phyloP scores from a whole-genome alignment of 768 basidiomycete species.

The Hysterangium stoloniferum region DNA sequence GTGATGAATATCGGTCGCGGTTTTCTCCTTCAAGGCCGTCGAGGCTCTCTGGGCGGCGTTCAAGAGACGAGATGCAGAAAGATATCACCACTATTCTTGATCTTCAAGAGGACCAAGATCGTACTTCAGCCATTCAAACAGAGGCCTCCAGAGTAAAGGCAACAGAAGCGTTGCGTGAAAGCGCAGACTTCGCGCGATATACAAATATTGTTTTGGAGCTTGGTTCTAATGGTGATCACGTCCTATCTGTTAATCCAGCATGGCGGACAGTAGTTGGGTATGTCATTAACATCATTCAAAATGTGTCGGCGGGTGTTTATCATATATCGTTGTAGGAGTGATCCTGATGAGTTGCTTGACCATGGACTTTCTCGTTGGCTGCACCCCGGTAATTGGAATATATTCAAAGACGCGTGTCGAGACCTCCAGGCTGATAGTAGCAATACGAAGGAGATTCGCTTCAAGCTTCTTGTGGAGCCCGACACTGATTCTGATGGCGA shows the following conservation, averaged over 20 bases:
- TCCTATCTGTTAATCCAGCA: constrained; percentile 94
- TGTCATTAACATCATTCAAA: constrained; percentile 23
- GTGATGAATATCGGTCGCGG: constrained; percentile 9
- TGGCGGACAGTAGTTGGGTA: constrained; percentile 91
- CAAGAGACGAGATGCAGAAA: constrained; percentile 53
- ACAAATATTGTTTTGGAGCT: constrained; percentile 96
- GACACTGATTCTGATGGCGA: constrained; percentile 39
- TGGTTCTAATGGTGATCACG: constrained; percentile 86
- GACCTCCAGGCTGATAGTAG: constrained; percentile 86
- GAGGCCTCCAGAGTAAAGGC: constrained; percentile 53
- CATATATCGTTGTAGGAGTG: constrained; percentile 45
- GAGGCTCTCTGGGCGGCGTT: constrained; percentile 44
- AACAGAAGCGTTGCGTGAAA: constrained; percentile 78
- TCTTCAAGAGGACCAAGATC: background rate
- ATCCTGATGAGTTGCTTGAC: constrained; percentile 71
- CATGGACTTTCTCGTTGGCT: constrained; percentile 77
- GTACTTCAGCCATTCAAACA: background rate
- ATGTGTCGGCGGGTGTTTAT: background rate
- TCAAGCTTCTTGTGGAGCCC: constrained; percentile 74
- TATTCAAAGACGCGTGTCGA: constrained; percentile 82
- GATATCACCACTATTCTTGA: constrained; percentile 36
- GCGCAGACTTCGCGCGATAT: constrained; percentile 92
- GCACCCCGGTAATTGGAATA: constrained; percentile 67
- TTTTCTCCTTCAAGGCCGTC: constrained; percentile 34
- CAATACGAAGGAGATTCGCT: constrained; percentile 87